A percentile compares a stretch with the other conserved stretches of the same genome.
Conservation (phyloP, 306 rosid genomes). For the Trichosanthes cucumerina region DNA sequence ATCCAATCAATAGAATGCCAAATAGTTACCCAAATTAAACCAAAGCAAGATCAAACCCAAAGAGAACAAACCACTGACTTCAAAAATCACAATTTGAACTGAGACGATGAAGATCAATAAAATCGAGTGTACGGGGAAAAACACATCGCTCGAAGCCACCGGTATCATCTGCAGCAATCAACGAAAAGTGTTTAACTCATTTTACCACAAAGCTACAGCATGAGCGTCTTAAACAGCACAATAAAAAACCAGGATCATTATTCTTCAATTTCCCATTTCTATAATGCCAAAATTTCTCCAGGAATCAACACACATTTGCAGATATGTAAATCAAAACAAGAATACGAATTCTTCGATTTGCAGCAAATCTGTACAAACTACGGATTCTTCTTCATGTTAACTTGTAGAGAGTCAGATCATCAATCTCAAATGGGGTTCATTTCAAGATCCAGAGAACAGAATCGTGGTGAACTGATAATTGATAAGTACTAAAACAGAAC, state of each 20-base stretch:
- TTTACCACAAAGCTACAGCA: neutral
- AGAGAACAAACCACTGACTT: constrained; percentile 23
- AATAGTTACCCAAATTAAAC: neutral
- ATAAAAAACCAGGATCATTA: neutral
- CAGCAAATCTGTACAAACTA: neutral
- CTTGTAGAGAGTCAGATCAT: neutral
- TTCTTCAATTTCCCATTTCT: neutral
- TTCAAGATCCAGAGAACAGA: too few species aligned
- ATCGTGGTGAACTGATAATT: too few species aligned
- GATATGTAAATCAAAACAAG: neutral
- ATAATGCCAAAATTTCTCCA: neutral
- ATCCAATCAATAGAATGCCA: neutral
- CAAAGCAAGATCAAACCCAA: neutral
- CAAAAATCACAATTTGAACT: constrained; percentile 60
- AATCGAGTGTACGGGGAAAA: constrained; percentile 77
- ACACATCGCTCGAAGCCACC: constrained; percentile 87
- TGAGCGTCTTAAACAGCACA: neutral
- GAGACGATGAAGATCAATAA: constrained; percentile 46
- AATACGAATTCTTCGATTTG: neutral
- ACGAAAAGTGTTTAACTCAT: neutral
- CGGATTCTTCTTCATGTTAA: too few species aligned
- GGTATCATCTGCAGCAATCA: constrained; percentile 73
- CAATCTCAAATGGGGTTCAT: neutral
- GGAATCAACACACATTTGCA: neutral
- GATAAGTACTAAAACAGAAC: too few species aligned